phyloP scores from a whole-genome alignment of 2,329 filamentous ascomycete genomes.

The Calonectria montana region DNA sequence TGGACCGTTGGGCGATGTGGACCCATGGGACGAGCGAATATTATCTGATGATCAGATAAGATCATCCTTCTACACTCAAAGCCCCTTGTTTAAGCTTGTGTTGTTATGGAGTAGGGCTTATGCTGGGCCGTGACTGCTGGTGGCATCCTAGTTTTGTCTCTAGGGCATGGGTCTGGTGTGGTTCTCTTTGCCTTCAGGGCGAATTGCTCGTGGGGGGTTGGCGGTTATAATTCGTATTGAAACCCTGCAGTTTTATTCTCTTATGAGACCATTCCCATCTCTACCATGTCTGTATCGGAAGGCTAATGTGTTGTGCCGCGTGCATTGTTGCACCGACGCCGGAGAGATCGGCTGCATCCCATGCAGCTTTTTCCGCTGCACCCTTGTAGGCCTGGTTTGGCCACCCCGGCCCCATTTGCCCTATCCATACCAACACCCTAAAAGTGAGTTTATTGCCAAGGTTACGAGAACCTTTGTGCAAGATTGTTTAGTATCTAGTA shows the following conservation, averaged over 20 bases:
- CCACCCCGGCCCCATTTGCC: background rate
- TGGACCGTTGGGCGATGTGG: slow-evolving; percentile 9
- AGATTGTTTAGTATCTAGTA: background rate
- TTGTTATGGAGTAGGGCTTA: background rate
- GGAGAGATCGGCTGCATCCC: slow-evolving; percentile 17
- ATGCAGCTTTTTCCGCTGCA: background rate
- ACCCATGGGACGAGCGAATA: slow-evolving; percentile 14
- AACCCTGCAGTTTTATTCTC: background rate
- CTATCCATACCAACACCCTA: background rate
- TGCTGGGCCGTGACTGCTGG: background rate
- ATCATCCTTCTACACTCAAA: background rate
- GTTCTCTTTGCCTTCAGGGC: no score
- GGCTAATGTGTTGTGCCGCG: background rate
- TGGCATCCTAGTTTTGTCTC: background rate
- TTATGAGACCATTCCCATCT: background rate
- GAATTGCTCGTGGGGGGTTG: no score
- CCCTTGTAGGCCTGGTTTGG: background rate
- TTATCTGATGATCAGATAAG: slow-evolving; percentile 43
- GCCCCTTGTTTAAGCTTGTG: background rate
- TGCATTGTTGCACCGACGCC: background rate
- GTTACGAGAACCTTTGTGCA: background rate
- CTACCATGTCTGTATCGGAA: no score
- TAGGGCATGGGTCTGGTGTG: no score
- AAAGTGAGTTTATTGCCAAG: background rate
- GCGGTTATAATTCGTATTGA: background rate